A percentile compares a stretch with the other conserved stretches of the same genome.
These are phyloP conservation scores for Marasmius tenuissimus DNA, from an alignment of 1,284 basidiomycete species.

Conservation along the genomic window DNA sequence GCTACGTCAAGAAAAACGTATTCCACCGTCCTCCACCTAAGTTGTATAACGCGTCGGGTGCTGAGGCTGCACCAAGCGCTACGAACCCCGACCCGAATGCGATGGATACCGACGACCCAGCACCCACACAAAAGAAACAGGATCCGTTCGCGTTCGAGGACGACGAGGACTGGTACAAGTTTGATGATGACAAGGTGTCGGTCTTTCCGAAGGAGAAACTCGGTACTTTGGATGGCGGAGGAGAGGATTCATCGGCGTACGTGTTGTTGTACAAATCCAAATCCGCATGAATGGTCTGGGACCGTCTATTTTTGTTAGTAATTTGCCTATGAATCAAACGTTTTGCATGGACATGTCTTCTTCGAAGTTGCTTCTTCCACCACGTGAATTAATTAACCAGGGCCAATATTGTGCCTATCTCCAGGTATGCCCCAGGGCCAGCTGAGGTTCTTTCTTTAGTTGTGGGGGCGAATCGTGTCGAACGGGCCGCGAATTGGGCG, in stretches of 20 bases:
- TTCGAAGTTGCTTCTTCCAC: too few species aligned
- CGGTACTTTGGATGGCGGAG: constrained; percentile 83
- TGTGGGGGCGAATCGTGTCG: too few species aligned
- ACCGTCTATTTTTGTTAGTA: background rate
- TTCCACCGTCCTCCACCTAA: constrained; percentile 43
- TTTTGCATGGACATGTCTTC: too few species aligned
- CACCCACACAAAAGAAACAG: constrained; percentile 1
- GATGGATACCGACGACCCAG: constrained; percentile 8
- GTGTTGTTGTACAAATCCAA: constrained; percentile 80
- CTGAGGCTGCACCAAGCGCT: constrained; percentile 13
- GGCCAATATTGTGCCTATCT: too few species aligned
- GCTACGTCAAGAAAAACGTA: constrained; percentile 79
- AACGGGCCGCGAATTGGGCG: too few species aligned
- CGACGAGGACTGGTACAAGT: constrained; percentile 86
- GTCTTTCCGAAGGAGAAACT: constrained; percentile 83
- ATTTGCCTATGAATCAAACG: too few species aligned
- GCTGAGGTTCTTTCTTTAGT: too few species aligned
- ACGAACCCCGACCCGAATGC: constrained; percentile 4
- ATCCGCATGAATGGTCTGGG: constrained; percentile 14
- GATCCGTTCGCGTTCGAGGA: constrained; percentile 39
- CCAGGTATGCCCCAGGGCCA: too few species aligned
- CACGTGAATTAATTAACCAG: too few species aligned
- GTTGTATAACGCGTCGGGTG: constrained; percentile 18
- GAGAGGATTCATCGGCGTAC: constrained; percentile 82
- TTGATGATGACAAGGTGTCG: constrained; percentile 90